A percentile compares a stretch with the other conserved stretches of the same genome.
These are phyloP conservation scores for Whalleya microplaca DNA, from an alignment of 2,329 filamentous ascomycete genomes.

Conservation along the genomic window DNA sequence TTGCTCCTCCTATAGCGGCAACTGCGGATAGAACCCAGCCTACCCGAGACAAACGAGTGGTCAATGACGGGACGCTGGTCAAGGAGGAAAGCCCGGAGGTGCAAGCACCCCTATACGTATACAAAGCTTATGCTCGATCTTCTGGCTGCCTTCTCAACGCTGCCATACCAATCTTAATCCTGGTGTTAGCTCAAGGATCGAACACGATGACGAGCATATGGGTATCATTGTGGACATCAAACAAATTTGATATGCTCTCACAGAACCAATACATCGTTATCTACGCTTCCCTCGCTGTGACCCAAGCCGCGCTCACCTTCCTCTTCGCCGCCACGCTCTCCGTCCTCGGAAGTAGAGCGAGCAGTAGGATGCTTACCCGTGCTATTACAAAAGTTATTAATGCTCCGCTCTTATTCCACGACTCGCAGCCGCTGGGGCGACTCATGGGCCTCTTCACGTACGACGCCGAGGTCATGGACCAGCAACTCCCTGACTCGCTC, in stretches of 20 bases:
- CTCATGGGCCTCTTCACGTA: slow-evolving; percentile 73
- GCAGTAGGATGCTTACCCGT: slow-evolving; percentile 64
- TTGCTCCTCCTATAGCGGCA: neutral
- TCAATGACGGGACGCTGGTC: neutral
- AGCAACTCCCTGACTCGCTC: slow-evolving; percentile 66
- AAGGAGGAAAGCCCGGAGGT: neutral
- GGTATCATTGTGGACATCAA: slow-evolving; percentile 69
- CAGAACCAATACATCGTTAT: slow-evolving; percentile 63
- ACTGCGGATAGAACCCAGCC: neutral
- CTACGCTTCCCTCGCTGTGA: slow-evolving; percentile 59
- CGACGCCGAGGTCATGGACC: slow-evolving; percentile 72
- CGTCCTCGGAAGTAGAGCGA: slow-evolving; percentile 62
- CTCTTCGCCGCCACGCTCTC: slow-evolving; percentile 63
- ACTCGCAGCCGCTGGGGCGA: slow-evolving; percentile 70
- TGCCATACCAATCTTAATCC: slow-evolving; percentile 55
- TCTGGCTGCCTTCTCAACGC: slow-evolving; percentile 35
- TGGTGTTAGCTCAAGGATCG: slow-evolving; percentile 51
- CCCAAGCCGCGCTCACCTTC: slow-evolving; percentile 61
- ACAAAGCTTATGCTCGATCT: neutral
- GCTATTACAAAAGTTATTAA: slow-evolving; percentile 55
- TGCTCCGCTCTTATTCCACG: slow-evolving; percentile 62
- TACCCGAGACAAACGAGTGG: neutral
- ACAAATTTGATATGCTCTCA: slow-evolving; percentile 55
- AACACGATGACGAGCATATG: slow-evolving; percentile 67
- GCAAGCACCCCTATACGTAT: neutral